Evolutionary conservation across 1,284 basidiomycete genomes (phyloP).

Genomic region (Austroboletus niveus): DNA sequence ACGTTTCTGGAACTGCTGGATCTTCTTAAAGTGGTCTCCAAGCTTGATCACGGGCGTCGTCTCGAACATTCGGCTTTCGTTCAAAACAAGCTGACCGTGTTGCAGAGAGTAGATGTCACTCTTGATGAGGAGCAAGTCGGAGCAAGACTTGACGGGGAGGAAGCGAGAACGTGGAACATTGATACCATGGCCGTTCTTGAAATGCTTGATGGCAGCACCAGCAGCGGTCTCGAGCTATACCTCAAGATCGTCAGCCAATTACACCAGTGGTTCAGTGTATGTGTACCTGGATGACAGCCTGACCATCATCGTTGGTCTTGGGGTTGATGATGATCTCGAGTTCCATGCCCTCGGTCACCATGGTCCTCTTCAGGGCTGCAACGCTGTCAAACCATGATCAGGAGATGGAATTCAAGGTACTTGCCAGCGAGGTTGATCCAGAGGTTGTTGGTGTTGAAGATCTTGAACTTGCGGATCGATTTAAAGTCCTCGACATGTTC

Average conservation of each 20-base stretch:
- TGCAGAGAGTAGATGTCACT: constrained; percentile 94
- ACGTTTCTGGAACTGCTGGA: constrained; percentile 95
- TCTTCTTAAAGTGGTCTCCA: constrained; percentile 92
- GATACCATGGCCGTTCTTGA: constrained; percentile 92
- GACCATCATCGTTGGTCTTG: constrained; percentile 85
- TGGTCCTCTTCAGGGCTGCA: constrained; percentile 88
- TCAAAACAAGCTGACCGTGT: constrained; percentile 94
- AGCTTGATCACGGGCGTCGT: constrained; percentile 98
- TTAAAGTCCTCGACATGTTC: constrained; percentile 99
- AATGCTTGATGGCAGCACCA: constrained; percentile 98
- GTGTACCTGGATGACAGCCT: constrained; percentile 72
- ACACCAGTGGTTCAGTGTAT: background rate
- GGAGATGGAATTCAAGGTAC: background rate
- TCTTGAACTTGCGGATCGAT: constrained; percentile 91
- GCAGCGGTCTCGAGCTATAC: constrained; percentile 93
- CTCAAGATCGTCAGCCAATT: constrained; percentile 22
- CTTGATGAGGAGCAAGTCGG: constrained; percentile 93
- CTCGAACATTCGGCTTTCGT: constrained; percentile 87
- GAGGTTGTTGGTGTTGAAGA: constrained; percentile 97
- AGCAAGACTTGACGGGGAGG: constrained; percentile 94
- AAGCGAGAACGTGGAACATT: constrained; percentile 98
- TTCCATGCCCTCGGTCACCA: constrained; percentile 91
- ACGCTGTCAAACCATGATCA: constrained; percentile 6
- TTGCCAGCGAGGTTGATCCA: constrained; percentile 90
- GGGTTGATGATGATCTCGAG: constrained; percentile 95